Evolutionary conservation across 106 monocot species (phyloP).

Genomic region (Platanthera guangdongensis): DNA sequence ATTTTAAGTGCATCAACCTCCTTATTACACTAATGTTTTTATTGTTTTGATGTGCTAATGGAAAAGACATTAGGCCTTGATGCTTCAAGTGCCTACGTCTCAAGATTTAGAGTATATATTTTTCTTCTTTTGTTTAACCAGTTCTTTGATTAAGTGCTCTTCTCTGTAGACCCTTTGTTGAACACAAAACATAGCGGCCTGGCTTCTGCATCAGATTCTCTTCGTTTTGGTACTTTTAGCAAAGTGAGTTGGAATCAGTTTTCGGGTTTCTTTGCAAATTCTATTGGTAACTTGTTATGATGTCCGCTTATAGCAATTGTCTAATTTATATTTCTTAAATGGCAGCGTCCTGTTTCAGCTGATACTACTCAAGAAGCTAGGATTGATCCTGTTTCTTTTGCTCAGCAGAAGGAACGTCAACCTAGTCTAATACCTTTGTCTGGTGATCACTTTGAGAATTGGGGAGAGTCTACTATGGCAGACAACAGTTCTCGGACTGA

Average conservation of each 20-base stretch:
- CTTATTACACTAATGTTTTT: too few species aligned
- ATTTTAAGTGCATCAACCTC: too few species aligned
- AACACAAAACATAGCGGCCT: conserved; percentile 28
- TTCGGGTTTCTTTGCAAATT: not conserved
- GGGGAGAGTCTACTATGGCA: conserved; percentile 66
- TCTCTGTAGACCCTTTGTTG: conserved; percentile 24
- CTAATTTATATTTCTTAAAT: conserved; percentile 3
- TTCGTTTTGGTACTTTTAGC: conserved; percentile 26
- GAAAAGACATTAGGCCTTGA: too few species aligned
- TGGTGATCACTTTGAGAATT: conserved; percentile 24
- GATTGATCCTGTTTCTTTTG: conserved; percentile 17
- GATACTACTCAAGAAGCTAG: conserved; percentile 11
- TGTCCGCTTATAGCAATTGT: conserved; percentile 4
- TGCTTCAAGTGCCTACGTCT: not conserved
- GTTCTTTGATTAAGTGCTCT: not conserved
- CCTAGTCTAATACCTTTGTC: conserved; percentile 5
- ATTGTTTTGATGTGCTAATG: too few species aligned
- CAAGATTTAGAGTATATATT: not conserved
- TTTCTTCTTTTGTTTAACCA: not conserved
- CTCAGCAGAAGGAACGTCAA: conserved; percentile 4
- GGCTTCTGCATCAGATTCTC: conserved; percentile 26
- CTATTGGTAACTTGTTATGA: not conserved
- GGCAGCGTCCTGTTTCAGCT: conserved; percentile 8
- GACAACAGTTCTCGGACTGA: conserved; percentile 49
- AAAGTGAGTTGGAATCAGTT: conserved; percentile 23